phyloP scores from a whole-genome alignment of 2,329 filamentous ascomycete species.

The Bipolaris oryzae region DNA sequence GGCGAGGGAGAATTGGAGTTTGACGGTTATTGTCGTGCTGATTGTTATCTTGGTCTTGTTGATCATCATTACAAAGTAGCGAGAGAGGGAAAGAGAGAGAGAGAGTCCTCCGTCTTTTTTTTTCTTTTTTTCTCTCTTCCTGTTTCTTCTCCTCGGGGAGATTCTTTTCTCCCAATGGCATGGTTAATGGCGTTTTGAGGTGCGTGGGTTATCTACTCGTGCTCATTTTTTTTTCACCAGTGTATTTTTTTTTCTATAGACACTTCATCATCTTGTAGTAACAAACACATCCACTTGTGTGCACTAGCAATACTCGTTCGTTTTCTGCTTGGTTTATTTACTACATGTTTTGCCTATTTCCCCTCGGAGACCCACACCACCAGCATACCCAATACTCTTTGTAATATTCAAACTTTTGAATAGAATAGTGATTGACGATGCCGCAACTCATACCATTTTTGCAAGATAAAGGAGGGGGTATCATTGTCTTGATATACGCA shows the following conservation, averaged over 20 bases:
- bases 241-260: not conserved
- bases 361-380: too few relatives aligned
- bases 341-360: not conserved
- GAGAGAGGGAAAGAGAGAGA: too few relatives aligned
- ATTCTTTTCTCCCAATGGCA: slow-evolving; percentile 6
- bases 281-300: not conserved
- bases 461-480: slow-evolving; percentile 7
- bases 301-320: not conserved
- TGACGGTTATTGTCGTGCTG: slow-evolving; percentile 78
- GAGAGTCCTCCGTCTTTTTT: too few relatives aligned
- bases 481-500: slow-evolving; percentile 10
- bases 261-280: not conserved
- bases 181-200: not conserved
- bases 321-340: not conserved
- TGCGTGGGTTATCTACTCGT: too few relatives aligned
- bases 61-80: slow-evolving; percentile 67
- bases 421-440: slow-evolving; percentile 7
- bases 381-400: too few relatives aligned
- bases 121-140: not conserved
- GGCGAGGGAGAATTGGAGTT: slow-evolving; percentile 85
- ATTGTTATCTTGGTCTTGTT: slow-evolving; percentile 82
- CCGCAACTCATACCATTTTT: not conserved
- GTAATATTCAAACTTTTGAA: not conserved
- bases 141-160: not conserved
- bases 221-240: too few relatives aligned